A percentile compares a stretch with the other conserved stretches of the same genome.
Conservation (phyloP, 768 basidiomycete genomes). For the Hygrophorus russula region DNA sequence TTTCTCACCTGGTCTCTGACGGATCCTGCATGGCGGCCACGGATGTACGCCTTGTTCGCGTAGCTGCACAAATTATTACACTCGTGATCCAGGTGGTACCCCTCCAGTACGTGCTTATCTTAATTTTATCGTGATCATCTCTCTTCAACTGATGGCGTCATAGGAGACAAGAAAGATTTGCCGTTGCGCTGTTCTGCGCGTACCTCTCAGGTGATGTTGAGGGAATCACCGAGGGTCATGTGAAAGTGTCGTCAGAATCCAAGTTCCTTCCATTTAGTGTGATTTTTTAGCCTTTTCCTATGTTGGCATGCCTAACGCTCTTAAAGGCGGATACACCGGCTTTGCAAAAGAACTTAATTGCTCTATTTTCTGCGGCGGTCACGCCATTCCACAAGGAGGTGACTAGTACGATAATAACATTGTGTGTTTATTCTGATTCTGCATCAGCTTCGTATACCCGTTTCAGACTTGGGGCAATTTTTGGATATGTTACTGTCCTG, state of each 20-base stretch:
- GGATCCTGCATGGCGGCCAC: slow-evolving; percentile 21
- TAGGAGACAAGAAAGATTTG: slow-evolving; percentile 60
- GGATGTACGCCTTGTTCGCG: slow-evolving; percentile 42
- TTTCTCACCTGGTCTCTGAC: slow-evolving; percentile 24
- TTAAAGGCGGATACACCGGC: slow-evolving; percentile 30
- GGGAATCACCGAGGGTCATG: slow-evolving; percentile 43
- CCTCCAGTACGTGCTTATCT: slow-evolving; percentile 42
- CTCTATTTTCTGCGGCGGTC: slow-evolving; percentile 56
- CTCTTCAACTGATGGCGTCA: slow-evolving; percentile 1
- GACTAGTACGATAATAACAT: background rate
- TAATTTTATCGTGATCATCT: slow-evolving; percentile 2
- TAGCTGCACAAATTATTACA: slow-evolving; percentile 56
- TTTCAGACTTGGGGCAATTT: slow-evolving; percentile 37
- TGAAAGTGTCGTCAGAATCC: slow-evolving; percentile 28
- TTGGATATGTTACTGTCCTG: slow-evolving; percentile 47
- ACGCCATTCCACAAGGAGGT: slow-evolving; percentile 62
- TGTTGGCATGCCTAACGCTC: slow-evolving; percentile 8
- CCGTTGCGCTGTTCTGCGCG: slow-evolving; percentile 37
- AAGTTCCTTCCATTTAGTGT: slow-evolving; percentile 46
- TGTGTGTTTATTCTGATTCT: slow-evolving; percentile 2
- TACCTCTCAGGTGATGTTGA: slow-evolving; percentile 43
- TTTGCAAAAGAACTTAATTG: slow-evolving; percentile 50
- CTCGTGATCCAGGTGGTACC: slow-evolving; percentile 54
- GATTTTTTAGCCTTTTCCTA: background rate
- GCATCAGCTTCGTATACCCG: slow-evolving; percentile 39